These are phyloP conservation scores for Dryadomyces quercus-mongolicae DNA, from an alignment of 2,329 filamentous ascomycete species.

Conservation along the genomic window DNA sequence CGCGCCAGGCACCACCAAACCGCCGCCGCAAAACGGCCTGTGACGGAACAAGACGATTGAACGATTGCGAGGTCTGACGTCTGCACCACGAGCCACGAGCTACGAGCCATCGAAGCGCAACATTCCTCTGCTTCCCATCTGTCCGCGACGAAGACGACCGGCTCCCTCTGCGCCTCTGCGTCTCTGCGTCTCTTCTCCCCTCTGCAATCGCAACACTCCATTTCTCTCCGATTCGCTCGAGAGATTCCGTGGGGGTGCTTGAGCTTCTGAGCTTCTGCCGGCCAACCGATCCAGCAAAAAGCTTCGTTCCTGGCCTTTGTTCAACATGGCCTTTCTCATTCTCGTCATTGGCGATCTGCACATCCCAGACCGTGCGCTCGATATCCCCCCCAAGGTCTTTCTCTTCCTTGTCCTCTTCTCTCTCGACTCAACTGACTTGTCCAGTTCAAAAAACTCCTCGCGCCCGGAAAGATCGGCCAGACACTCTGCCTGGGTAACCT, in stretches of 20 bases:
- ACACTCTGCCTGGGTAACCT: constrained; percentile 71
- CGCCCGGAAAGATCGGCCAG: constrained; percentile 72
- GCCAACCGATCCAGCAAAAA: too few species aligned
- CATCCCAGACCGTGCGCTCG: constrained; percentile 83
- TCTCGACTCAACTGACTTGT: constrained; percentile 2
- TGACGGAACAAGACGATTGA: neutral
- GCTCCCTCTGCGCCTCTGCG: neutral
- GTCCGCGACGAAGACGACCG: too few species aligned
- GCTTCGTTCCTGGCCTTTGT: too few species aligned
- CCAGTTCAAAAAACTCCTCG: constrained; percentile 77
- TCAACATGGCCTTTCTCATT: constrained; percentile 68
- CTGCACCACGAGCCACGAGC: too few species aligned
- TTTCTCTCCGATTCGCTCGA: neutral
- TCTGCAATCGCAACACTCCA: neutral
- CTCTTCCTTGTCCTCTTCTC: neutral
- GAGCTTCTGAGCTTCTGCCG: neutral
- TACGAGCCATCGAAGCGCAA: too few species aligned
- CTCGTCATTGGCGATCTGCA: constrained; percentile 88
- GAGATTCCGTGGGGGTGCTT: neutral
- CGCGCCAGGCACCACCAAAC: too few species aligned
- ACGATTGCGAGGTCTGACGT: neutral
- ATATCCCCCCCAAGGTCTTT: constrained; percentile 76
- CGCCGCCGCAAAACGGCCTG: too few species aligned
- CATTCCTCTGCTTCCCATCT: neutral
- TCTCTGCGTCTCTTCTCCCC: too few species aligned